These are phyloP conservation scores for Trichoderma lentiforme DNA, from an alignment of 2,329 filamentous ascomycete species.

Conservation along the genomic window DNA sequence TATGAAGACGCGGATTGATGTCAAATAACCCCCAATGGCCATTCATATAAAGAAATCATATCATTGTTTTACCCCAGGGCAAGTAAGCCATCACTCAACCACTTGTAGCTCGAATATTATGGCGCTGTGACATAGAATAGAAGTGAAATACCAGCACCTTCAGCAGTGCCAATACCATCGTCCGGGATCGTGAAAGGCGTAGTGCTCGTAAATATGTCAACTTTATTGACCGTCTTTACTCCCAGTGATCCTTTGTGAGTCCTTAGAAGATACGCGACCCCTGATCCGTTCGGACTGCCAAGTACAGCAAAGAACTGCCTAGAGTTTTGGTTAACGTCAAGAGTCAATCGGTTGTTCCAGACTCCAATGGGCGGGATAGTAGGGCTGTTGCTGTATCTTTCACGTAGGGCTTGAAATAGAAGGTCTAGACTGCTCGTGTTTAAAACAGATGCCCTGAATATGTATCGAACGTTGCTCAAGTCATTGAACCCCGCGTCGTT, in stretches of 20 bases:
- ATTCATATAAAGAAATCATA: too few species aligned
- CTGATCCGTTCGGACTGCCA: background rate
- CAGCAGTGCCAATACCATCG: background rate
- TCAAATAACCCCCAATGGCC: too few species aligned
- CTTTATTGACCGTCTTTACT: background rate
- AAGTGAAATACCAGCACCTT: background rate
- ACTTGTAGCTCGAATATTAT: too few species aligned
- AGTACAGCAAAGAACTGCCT: background rate
- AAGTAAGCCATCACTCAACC: too few species aligned
- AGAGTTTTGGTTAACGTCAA: background rate
- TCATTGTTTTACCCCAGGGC: too few species aligned
- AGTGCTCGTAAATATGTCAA: background rate
- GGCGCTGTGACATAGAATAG: background rate
- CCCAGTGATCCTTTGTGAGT: background rate
- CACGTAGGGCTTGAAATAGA: background rate
- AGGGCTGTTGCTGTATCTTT: background rate
- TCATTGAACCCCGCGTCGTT: too few species aligned
- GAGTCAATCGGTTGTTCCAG: background rate
- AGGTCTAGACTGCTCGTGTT: fast-evolving
- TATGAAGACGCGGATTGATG: too few species aligned
- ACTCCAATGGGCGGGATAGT: background rate
- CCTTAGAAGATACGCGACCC: background rate
- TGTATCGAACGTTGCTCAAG: background rate
- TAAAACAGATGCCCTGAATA: background rate
- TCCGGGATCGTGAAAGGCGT: background rate